Base-by-base conservation (phyloP, 352 stramenopile genomes). In the Phytophthora meadii region DNA sequence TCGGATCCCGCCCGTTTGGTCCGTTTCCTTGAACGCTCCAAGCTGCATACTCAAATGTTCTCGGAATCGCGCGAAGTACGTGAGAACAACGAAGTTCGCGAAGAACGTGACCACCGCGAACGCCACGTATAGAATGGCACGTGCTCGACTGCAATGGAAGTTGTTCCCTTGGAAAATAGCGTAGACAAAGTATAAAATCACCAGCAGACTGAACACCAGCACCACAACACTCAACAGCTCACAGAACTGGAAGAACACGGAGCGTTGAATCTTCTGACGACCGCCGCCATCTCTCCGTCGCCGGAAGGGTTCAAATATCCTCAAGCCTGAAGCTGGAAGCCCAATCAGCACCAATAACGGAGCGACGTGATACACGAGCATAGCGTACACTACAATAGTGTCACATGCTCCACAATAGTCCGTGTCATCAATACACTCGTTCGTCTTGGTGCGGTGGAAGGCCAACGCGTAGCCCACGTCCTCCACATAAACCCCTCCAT, bases 11-110 rank as follows among this genome's bases (percentile, higher is more conserved):
- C 87, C 87, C 1, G 84, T 95, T 52, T 95, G 87, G 51, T 92
- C 84, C 25, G 76, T 82, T 57, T 95, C 87, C 50, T 92, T 88
- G 67, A 93, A 93, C 1, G 87, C 87, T 8, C 87, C 87, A 10
- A 95, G 72, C 59, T 93, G 85, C 87, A 93, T 93, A 65, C 90
- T 92, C 52, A 95, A 61, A 52, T 95, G 87, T 64, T 95, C 87
- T 32, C 87, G 82, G 70, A 95, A 95, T 10, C 85, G 87, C 19
- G 85, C 81, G 65, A 94, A 95, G 61, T 88, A 89, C 40, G 77
- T 87, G 44, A 95, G 69, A 58, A 90, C 79, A 17, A 90, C 54
- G 22, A 92, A 86, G n/a, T 82, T 79, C 32, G 61, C 65, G 24
- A 89, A 54, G 55, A 83, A 93, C 27, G 68, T 79, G 10, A 88